Evolutionary conservation across 768 basidiomycete species (phyloP).

Genomic region (Suillus subalutaceus): DNA sequence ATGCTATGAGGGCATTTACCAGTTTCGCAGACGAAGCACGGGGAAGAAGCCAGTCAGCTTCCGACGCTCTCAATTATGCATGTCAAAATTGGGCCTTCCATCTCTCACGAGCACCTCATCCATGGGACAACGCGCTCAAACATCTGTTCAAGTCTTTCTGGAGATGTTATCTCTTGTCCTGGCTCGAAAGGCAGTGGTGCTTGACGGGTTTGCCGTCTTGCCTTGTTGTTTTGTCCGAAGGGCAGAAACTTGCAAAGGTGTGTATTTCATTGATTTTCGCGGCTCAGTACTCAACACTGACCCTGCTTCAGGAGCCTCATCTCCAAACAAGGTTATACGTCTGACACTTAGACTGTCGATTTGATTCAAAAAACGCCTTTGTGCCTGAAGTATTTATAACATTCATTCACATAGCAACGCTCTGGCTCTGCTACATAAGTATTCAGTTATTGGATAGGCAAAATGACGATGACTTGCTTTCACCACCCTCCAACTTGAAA

Average conservation of each 20-base stretch:
- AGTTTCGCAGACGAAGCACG: background rate
- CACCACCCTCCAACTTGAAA: background rate
- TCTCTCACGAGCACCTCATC: background rate
- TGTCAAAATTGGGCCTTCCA: constrained; percentile 3
- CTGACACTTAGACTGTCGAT: background rate
- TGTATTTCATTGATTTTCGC: background rate
- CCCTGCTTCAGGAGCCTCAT: background rate
- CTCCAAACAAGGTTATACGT: background rate
- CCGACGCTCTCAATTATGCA: background rate
- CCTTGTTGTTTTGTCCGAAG: background rate
- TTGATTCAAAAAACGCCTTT: background rate
- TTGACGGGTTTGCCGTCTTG: background rate
- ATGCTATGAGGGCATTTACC: background rate
- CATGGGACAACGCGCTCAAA: background rate
- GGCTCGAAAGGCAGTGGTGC: constrained; percentile 4
- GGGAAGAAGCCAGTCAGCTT: background rate
- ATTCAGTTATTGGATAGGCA: background rate
- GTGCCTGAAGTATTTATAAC: background rate
- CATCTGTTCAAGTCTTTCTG: background rate
- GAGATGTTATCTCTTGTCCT: background rate
- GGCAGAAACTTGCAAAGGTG: background rate
- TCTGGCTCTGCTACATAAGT: background rate
- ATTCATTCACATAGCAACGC: background rate
- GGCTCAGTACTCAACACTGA: too few relatives aligned
- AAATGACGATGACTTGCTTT: background rate